Evolutionary conservation across 2,329 filamentous ascomycete species (phyloP), one percentile per base, ranked within the genome.

Genomic region (Madurella mycetomatis): DNA sequence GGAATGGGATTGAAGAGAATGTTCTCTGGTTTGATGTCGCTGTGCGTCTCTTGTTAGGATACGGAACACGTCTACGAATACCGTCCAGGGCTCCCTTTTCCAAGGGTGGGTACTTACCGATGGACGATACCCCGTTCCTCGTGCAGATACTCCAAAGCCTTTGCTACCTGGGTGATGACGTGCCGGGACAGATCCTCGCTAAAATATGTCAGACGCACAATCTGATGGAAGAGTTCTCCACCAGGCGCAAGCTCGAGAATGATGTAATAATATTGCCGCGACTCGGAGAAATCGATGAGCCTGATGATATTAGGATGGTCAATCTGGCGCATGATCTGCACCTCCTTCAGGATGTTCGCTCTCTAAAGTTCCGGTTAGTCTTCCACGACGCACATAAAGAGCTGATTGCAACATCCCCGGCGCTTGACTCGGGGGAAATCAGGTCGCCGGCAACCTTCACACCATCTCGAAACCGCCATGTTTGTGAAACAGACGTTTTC

Each of bases 1-100:
- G 90, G 87, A 55, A 86, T 88, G 4, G 92, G 92, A 64, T 90
- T 89, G 73, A 96, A 99, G 2, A 99, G 77, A 52, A 99, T 84
- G 67, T 99, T 99, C 72, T 99, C 94, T 0, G 94, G 94, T 73
- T 99, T 99, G 74, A 99, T 99, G 69, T 96, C 92, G 72, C 91
- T 96, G 66, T 54, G 42, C 44, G 47, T 25, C 13, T 12, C 30
- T 37, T 15, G 58, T 67, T 32, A 68, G 60, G 40, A 41, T 17
- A 42, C 12, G 4, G 25, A 25, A 25, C 25, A 7, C 7, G 25
- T 25, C 25, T 25, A 32, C 25, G 30, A 41, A 43, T 8, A n/a
- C 17, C 17, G 11, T 4, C 11, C 34, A 37, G 11, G 34, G 9
- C 34, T 11, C 34, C 34, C 13, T 37, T 15, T 37, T 9, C 13